A percentile compares a stretch with the other conserved stretches of the same genome.
These are phyloP conservation scores for Anthostomella pinea DNA, from an alignment of 2,329 filamentous ascomycete species.

Conservation along the genomic window DNA sequence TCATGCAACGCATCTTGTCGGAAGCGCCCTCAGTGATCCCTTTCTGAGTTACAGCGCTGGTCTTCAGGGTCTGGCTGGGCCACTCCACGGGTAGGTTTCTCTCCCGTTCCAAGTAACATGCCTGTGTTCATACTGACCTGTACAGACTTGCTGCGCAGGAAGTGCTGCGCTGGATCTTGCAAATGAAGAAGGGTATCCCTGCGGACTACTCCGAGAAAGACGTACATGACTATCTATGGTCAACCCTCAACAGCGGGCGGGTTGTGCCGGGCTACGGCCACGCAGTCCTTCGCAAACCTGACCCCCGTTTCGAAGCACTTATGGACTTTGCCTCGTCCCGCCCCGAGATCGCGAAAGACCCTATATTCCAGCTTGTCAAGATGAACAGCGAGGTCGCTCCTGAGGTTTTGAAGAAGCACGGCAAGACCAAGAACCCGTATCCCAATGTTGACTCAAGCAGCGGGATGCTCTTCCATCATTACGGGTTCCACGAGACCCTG, in stretches of 20 bases:
- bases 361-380: conserved; percentile 91
- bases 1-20: conserved; percentile 91
- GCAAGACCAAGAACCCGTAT: conserved; percentile 97
- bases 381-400: conserved; percentile 91
- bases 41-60: conserved; percentile 96
- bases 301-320: conserved; percentile 91
- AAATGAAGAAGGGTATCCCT: conserved; percentile 90
- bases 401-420: conserved; percentile 85
- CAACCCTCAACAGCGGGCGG: conserved; percentile 86
- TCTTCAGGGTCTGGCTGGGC: conserved; percentile 92
- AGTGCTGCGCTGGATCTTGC: conserved; percentile 91
- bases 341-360: conserved; percentile 80
- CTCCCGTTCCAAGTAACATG: not conserved
- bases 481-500: conserved; percentile 93
- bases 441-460: conserved; percentile 95
- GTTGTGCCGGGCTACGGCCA: conserved; percentile 96
- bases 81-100: conserved; percentile 68
- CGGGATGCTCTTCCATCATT: conserved; percentile 96
- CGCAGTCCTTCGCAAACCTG: conserved; percentile 92
- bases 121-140: not conserved
- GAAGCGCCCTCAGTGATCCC: conserved; percentile 88
- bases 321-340: conserved; percentile 91
- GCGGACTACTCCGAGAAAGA: conserved; percentile 74
- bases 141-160: conserved; percentile 86
- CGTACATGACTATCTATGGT: conserved; percentile 87